phyloP scores from a whole-genome alignment of 768 basidiomycete genomes.

The Chalciporus chontae region DNA sequence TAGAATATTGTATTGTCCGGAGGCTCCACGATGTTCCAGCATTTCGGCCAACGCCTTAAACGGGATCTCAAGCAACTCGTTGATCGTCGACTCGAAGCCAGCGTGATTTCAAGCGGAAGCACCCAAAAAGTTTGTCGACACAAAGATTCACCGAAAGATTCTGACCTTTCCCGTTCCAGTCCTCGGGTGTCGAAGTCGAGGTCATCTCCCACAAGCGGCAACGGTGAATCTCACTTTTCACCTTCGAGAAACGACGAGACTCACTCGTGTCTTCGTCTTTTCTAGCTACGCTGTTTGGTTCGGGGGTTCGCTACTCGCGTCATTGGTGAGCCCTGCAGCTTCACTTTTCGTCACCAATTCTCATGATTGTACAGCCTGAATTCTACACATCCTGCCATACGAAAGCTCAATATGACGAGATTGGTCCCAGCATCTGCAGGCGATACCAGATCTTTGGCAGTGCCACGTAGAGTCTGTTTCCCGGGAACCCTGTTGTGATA shows the following conservation, averaged over 20 bases:
- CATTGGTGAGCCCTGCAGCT: conserved; percentile 56
- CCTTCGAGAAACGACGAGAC: neutral
- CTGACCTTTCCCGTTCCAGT: conserved; percentile 44
- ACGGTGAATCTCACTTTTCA: conserved; percentile 46
- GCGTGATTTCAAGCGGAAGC: conserved; percentile 70
- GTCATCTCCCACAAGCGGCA: conserved; percentile 99
- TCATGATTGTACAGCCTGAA: conserved; percentile 60
- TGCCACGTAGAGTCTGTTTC: conserved; percentile 50
- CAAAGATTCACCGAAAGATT: neutral
- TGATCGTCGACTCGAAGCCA: conserved; percentile 81
- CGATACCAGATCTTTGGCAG: conserved; percentile 93
- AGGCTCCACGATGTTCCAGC: conserved; percentile 98
- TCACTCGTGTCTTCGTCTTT: conserved; percentile 9
- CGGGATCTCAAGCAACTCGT: conserved; percentile 93
- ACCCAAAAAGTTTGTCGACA: conserved; percentile 57
- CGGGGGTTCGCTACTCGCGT: conserved; percentile 92
- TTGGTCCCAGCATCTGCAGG: conserved; percentile 88
- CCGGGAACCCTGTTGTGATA: neutral
- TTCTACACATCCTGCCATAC: conserved; percentile 95
- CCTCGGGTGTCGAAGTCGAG: conserved; percentile 95
- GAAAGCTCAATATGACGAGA: conserved; percentile 91
- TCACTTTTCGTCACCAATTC: neutral
- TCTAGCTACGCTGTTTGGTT: conserved; percentile 93
- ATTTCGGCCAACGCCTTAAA: conserved; percentile 96
- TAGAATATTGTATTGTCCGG: conserved; percentile 97